Percentiles rank a stretch among this genome's conserved stretches.
Evolutionary conservation across 176 grass and related monocot genomes (phyloP).

Genomic region (Carex kokanica): DNA sequence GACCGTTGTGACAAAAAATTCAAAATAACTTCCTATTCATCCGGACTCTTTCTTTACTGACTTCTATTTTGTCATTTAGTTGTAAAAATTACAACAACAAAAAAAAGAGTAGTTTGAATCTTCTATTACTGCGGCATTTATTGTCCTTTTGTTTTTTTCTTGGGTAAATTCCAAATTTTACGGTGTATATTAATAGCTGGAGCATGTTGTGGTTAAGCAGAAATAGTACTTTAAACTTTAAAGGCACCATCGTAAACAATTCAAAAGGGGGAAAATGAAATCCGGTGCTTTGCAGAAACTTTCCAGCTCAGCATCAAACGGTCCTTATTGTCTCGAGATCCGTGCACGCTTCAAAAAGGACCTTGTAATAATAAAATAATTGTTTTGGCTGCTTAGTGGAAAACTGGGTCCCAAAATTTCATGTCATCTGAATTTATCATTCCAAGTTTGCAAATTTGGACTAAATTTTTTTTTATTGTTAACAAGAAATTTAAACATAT

Average conservation of each 20-base stretch:
- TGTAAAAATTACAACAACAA: slow-evolving; percentile 28
- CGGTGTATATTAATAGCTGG: neutral
- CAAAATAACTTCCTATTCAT: neutral
- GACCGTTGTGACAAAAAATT: slow-evolving; percentile 11
- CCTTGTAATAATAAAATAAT: neutral
- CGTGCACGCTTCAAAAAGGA: neutral
- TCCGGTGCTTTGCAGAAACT: too few relatives aligned
- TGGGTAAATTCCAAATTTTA: slow-evolving; percentile 22
- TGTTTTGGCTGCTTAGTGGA: neutral
- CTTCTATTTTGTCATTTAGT: slow-evolving; percentile 12
- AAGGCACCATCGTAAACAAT: neutral
- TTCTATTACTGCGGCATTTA: slow-evolving; percentile 21
- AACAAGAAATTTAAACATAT: neutral
- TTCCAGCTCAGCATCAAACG: too few relatives aligned
- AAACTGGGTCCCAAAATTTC: slow-evolving; percentile 15
- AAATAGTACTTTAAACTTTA: neutral
- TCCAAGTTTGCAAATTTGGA: neutral
- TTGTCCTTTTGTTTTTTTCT: neutral
- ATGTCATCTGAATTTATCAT: neutral
- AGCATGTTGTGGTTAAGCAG: neutral
- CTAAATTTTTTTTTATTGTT: neutral
- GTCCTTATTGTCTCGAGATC: too few relatives aligned
- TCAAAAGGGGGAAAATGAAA: too few relatives aligned
- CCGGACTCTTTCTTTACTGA: slow-evolving; percentile 18
- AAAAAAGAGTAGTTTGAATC: neutral